Conservation (phyloP, 768 basidiomycete species). For the Sarcodon aspratus region DNA sequence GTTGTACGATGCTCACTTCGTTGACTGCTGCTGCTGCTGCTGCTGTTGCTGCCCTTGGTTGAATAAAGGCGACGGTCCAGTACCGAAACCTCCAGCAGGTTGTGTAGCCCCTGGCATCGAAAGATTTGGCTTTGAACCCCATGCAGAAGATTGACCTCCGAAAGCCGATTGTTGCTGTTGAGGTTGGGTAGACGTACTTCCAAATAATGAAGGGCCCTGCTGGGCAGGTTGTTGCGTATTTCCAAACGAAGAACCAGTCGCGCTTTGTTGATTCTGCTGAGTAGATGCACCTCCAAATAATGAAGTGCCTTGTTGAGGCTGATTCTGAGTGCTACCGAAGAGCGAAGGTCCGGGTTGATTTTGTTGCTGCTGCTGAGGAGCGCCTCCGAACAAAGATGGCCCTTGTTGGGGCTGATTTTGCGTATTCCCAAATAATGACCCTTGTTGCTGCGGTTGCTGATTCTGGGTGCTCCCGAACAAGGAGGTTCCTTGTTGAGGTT, state of each 20-base stretch:
- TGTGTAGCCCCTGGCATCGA: constrained; percentile 7
- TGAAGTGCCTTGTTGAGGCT: constrained; percentile 12
- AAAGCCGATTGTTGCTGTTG: constrained; percentile 3
- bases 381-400: constrained; percentile 21
- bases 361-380: constrained; percentile 12
- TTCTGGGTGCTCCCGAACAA: constrained; percentile 10
- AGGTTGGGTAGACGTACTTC: constrained; percentile 3
- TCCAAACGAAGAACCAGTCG: constrained; percentile 9
- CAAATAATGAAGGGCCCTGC: not conserved
- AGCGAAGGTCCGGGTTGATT: constrained; percentile 12
- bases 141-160: not conserved
- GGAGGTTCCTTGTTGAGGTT: constrained; percentile 10
- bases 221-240: constrained; percentile 5
- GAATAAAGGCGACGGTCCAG: no score
- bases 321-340: constrained; percentile 10
- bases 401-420: constrained; percentile 4
- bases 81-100: constrained; percentile 2
- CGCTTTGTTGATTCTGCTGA: constrained; percentile 11
- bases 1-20: constrained; percentile 11
- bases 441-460: constrained; percentile 8
- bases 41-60: no score
- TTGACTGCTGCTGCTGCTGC: no score
- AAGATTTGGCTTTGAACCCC: constrained; percentile 2
- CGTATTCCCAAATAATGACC: constrained; percentile 2
- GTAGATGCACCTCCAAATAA: constrained; percentile 22